Evolutionary conservation across 192 early-diverging fungal species (phyloP).

Genomic region (Entomortierella beljakovae): DNA sequence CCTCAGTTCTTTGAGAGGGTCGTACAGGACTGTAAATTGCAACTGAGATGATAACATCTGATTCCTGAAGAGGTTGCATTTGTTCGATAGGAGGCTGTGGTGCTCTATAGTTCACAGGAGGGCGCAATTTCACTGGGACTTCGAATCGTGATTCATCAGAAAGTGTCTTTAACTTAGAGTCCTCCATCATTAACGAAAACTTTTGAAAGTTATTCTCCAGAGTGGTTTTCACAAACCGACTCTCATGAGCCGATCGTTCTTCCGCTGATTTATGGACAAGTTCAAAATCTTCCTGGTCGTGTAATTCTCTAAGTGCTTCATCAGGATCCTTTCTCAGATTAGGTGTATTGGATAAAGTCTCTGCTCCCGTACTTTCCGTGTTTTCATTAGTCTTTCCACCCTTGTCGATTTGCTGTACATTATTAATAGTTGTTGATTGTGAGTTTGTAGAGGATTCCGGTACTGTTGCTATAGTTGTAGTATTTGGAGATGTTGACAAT

Average conservation of each 20-base stretch:
- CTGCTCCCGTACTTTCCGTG: not conserved
- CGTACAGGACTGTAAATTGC: conserved; percentile 71
- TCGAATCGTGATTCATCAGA: conserved; percentile 4
- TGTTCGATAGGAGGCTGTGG: not conserved
- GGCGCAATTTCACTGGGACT: conserved; percentile 14
- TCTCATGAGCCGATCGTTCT: conserved; percentile 6
- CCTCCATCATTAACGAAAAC: conserved; percentile 22
- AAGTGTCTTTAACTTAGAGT: conserved; percentile 14
- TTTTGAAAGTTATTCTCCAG: conserved; percentile 31
- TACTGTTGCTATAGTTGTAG: too few species aligned
- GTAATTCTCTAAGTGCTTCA: not conserved
- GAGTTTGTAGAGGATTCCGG: too few species aligned
- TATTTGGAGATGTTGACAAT: too few species aligned
- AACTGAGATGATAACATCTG: conserved; percentile 66
- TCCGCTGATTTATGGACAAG: conserved; percentile 5
- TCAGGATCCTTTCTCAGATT: not conserved
- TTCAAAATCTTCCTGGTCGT: not conserved
- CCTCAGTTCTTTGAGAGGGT: conserved; percentile 66
- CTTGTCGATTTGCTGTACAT: not conserved
- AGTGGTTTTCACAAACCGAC: conserved; percentile 1
- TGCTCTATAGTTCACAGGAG: conserved; percentile 23
- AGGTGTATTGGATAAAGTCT: not conserved
- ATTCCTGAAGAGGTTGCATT: conserved; percentile 8
- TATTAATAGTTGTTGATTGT: too few species aligned
- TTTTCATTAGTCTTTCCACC: not conserved